Conservation (phyloP, 2,329 filamentous ascomycete species). For the Beauveria brongniartii region DNA sequence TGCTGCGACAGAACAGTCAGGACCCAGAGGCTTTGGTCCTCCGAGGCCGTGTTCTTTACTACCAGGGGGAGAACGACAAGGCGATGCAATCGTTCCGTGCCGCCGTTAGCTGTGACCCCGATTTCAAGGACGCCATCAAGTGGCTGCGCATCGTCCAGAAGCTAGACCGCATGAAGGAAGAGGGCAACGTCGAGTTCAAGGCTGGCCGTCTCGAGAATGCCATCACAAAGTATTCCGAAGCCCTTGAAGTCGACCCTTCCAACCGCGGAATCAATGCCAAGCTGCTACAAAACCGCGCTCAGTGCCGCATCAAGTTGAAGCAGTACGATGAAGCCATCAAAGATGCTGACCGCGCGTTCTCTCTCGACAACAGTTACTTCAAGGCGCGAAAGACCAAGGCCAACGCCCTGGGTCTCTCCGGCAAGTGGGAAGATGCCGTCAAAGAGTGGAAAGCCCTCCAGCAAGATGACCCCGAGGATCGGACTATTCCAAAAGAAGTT, state of each 20-base stretch:
- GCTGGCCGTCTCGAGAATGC: slow-evolving; percentile 70
- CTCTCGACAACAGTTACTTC: slow-evolving; percentile 73
- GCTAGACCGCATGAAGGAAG: slow-evolving; percentile 86
- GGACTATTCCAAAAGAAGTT: slow-evolving; percentile 73
- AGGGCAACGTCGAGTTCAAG: slow-evolving; percentile 89
- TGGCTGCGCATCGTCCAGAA: slow-evolving; percentile 86
- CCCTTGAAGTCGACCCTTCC: slow-evolving; percentile 73
- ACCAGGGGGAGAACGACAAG: slow-evolving; percentile 90
- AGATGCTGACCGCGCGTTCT: slow-evolving; percentile 79
- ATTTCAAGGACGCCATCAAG: slow-evolving; percentile 81
- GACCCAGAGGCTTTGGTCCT: slow-evolving; percentile 92
- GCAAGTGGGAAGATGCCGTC: slow-evolving; percentile 86
- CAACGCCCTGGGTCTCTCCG: slow-evolving; percentile 76
- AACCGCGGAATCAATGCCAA: slow-evolving; percentile 95
- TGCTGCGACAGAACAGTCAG: slow-evolving; percentile 78
- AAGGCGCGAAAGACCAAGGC: slow-evolving; percentile 94
- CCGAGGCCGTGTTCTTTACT: slow-evolving; percentile 78
- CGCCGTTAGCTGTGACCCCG: slow-evolving; percentile 82
- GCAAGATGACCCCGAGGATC: slow-evolving; percentile 76
- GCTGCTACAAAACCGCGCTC: slow-evolving; percentile 84
- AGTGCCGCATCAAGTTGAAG: slow-evolving; percentile 77
- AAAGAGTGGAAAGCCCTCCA: slow-evolving; percentile 81
- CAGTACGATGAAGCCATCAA: slow-evolving; percentile 71
- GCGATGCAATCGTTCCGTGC: slow-evolving; percentile 87
- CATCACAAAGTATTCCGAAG: slow-evolving; percentile 75